A percentile compares a stretch with the other conserved stretches of the same genome.
phyloP scores from a whole-genome alignment of 2,329 filamentous ascomycete genomes.

The Nemania sp. region DNA sequence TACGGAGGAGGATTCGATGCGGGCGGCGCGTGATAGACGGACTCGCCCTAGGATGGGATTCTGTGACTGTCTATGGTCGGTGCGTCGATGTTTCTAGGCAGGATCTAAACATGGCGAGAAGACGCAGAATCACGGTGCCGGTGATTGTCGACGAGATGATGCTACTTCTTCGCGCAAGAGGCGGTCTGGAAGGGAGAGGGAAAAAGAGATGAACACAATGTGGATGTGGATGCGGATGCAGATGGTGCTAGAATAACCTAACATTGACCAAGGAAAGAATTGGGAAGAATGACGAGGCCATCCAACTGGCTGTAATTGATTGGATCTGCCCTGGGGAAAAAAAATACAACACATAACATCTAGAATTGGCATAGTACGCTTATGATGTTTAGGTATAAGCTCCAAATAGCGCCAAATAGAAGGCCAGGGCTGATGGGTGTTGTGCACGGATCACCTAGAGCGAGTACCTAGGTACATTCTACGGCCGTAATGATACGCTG shows the following conservation, averaged over 20 bases:
- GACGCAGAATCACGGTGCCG: slow-evolving; percentile 4
- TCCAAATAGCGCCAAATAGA: slow-evolving; percentile 21
- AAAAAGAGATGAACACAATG: slow-evolving; percentile 33
- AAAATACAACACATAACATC: slow-evolving; percentile 40
- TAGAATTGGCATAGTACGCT: slow-evolving; percentile 33
- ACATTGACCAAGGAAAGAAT: slow-evolving; percentile 44
- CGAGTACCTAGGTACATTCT: not conserved
- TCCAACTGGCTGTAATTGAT: slow-evolving; percentile 45
- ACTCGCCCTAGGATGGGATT: slow-evolving; percentile 12
- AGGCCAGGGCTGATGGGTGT: slow-evolving; percentile 16
- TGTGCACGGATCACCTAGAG: slow-evolving; percentile 30
- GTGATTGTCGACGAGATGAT: slow-evolving; percentile 1
- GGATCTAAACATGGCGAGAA: slow-evolving; percentile 42
- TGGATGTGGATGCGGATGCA: slow-evolving; percentile 29
- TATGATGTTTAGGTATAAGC: slow-evolving; percentile 29
- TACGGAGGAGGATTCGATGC: slow-evolving; percentile 18
- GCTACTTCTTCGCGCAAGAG: slow-evolving; percentile 8
- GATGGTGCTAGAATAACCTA: slow-evolving; percentile 39
- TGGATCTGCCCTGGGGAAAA: slow-evolving; percentile 43
- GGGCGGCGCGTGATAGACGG: slow-evolving; percentile 26
- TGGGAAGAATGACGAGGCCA: slow-evolving; percentile 50
- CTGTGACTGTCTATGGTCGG: slow-evolving; percentile 39
- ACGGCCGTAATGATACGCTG: not conserved
- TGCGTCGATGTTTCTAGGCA: slow-evolving; percentile 43
- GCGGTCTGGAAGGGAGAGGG: slow-evolving; percentile 34